Evolutionary conservation across 495 filamentous ascomycete genomes (phyloP).

Genomic region (Aspergillus homomorphus): DNA sequence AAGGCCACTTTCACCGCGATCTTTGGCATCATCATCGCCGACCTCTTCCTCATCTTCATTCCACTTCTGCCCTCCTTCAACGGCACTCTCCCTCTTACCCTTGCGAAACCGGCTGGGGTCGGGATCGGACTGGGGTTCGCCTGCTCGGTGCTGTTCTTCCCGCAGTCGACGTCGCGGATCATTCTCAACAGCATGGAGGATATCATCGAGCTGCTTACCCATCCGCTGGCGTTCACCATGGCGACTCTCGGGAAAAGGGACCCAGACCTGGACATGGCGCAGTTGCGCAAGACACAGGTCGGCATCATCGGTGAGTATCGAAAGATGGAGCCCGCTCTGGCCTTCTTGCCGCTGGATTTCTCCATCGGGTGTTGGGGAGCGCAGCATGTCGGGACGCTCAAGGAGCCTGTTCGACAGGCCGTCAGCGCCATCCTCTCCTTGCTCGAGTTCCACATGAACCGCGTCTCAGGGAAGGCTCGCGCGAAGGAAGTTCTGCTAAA

Average conservation of each 20-base stretch:
- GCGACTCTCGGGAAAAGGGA: constrained; percentile 2
- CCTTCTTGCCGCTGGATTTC: constrained; percentile 28
- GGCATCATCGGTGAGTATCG: constrained; percentile 16
- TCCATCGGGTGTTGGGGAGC: constrained; percentile 24
- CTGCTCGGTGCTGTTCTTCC: constrained; percentile 39
- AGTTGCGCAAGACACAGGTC: constrained; percentile 13
- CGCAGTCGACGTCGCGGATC: constrained; percentile 37
- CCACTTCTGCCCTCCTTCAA: constrained; percentile 29
- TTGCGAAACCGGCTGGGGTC: constrained; percentile 37
- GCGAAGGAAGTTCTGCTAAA: constrained; percentile 9
- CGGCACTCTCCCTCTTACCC: constrained; percentile 34
- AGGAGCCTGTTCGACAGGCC: constrained; percentile 19
- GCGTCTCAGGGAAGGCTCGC: constrained; percentile 12
- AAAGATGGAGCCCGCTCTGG: constrained; percentile 21
- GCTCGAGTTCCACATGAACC: constrained; percentile 23
- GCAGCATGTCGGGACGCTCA: constrained; percentile 18
- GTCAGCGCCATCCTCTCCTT: constrained; percentile 16
- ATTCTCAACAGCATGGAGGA: constrained; percentile 36
- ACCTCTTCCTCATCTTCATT: constrained; percentile 8
- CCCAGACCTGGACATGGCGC: constrained; percentile 10
- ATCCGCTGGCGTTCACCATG: constrained; percentile 21
- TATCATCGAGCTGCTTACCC: constrained; percentile 28
- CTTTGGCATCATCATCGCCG: constrained; percentile 36
- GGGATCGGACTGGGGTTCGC: constrained; percentile 39
- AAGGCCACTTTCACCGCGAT: constrained; percentile 34